These are phyloP conservation scores for Diplocarpon rosae DNA, from an alignment of 2,329 filamentous ascomycete genomes.

Conservation along the genomic window DNA sequence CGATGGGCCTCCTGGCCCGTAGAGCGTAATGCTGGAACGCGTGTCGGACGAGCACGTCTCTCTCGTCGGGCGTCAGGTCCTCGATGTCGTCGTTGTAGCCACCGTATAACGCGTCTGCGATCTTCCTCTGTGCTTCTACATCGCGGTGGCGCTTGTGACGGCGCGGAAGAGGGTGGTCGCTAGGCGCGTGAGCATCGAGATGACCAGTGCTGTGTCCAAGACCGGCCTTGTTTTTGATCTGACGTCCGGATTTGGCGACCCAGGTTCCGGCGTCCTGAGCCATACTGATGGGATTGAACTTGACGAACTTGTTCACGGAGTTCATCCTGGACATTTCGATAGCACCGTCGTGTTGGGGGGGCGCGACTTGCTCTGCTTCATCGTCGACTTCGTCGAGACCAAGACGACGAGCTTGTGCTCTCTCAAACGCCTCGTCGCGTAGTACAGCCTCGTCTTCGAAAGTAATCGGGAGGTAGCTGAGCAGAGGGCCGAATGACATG, in stretches of 20 bases:
- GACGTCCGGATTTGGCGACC: slow-evolving; percentile 21
- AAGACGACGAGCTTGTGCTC: slow-evolving; percentile 61
- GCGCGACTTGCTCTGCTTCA: slow-evolving; percentile 30
- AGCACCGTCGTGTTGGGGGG: slow-evolving; percentile 21
- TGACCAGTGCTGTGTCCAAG: slow-evolving; percentile 39
- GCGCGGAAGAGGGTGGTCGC: slow-evolving; percentile 13
- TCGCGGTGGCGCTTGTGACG: slow-evolving; percentile 39
- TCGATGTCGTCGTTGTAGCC: slow-evolving; percentile 89
- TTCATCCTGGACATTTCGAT: slow-evolving; percentile 37
- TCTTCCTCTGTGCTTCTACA: slow-evolving; percentile 57
- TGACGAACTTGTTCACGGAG: slow-evolving; percentile 11
- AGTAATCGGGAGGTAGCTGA: slow-evolving; percentile 85
- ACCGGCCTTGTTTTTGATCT: slow-evolving; percentile 28
- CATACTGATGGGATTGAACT: slow-evolving; percentile 24
- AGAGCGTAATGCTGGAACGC: slow-evolving; percentile 88
- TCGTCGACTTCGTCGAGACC: slow-evolving; percentile 47
- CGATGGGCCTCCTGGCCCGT: slow-evolving; percentile 69
- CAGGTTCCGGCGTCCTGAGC: slow-evolving; percentile 22
- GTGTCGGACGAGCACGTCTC: slow-evolving; percentile 72
- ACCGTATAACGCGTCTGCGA: slow-evolving; percentile 74
- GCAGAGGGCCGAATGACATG: slow-evolving; percentile 70
- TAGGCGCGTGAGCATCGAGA: slow-evolving; percentile 25
- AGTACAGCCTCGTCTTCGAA: slow-evolving; percentile 89
- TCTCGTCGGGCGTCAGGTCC: slow-evolving; percentile 80
- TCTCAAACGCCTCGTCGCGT: slow-evolving; percentile 81